Evolutionary conservation across 164 flowering plant species (phyloP).

Genomic region (Vitis riparia): DNA sequence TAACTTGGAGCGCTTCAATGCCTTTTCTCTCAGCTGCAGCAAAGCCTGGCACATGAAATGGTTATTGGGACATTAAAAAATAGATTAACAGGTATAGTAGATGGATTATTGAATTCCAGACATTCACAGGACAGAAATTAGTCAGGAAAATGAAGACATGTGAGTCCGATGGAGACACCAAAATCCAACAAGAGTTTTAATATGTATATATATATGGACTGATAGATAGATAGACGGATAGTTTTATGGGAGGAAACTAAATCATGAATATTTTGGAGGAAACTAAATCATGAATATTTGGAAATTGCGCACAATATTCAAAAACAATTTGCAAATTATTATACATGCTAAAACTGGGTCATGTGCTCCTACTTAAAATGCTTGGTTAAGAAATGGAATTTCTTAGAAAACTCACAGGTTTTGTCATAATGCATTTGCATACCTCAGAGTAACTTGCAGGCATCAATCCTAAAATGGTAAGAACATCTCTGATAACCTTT

Average conservation of each 20-base stretch:
- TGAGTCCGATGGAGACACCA: background rate
- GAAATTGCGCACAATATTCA: background rate
- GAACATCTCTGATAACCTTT: slow-evolving; percentile 50
- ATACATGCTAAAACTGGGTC: background rate
- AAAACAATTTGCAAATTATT: background rate
- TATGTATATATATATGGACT: too few species aligned
- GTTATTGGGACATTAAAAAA: background rate
- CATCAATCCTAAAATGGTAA: slow-evolving; percentile 72
- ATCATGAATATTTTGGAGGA: background rate
- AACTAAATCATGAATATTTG: background rate
- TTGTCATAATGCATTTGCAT: slow-evolving; percentile 2
- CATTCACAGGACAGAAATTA: background rate
- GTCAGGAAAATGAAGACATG: background rate
- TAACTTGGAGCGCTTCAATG: slow-evolving; percentile 74
- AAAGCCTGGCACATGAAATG: slow-evolving; percentile 48
- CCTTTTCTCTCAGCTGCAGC: slow-evolving; percentile 73
- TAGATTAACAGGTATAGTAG: background rate
- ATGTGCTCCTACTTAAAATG: background rate
- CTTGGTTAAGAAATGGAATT: background rate
- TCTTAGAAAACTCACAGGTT: background rate
- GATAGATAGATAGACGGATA: background rate
- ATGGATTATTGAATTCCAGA: background rate
- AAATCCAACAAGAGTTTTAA: background rate
- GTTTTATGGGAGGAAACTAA: background rate
- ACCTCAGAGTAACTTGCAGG: slow-evolving; percentile 84